Conservation (phyloP, 192 early-diverging fungal species). For the Backusella sp. region DNA sequence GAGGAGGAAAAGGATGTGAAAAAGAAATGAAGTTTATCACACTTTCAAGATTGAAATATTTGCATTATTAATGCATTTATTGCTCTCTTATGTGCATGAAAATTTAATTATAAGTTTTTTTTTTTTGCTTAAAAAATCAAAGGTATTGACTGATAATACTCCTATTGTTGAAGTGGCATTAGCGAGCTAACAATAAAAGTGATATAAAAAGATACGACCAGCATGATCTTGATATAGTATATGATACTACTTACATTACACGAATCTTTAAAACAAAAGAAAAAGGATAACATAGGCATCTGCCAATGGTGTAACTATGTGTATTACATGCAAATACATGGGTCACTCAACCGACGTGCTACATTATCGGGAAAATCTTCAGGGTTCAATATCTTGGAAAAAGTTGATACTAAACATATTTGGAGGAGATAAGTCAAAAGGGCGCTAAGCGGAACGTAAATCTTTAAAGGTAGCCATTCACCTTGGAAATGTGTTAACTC, state of each 20-base stretch:
- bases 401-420: not conserved
- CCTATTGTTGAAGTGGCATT: not conserved
- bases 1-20: not conserved
- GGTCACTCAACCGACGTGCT: not conserved
- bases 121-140: not conserved
- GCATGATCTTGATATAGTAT: not conserved
- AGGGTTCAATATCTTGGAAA: not conserved
- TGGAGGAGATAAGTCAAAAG: conserved; percentile 1
- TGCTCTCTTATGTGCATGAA: not conserved
- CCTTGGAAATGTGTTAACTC: not conserved
- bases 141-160: not conserved
- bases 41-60: not conserved
- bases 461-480: not conserved
- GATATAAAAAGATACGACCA: not conserved
- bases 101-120: not conserved
- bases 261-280: not conserved
- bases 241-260: not conserved
- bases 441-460: not conserved
- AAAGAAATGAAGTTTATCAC: not conserved
- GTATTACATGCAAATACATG: conserved; percentile 3
- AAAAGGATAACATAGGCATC: not conserved
- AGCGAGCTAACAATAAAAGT: not conserved
- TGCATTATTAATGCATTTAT: not conserved
- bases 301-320: not conserved
- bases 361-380: not conserved